Conservation (phyloP, 306 rosid genomes). For the Cicer yamashitae region DNA sequence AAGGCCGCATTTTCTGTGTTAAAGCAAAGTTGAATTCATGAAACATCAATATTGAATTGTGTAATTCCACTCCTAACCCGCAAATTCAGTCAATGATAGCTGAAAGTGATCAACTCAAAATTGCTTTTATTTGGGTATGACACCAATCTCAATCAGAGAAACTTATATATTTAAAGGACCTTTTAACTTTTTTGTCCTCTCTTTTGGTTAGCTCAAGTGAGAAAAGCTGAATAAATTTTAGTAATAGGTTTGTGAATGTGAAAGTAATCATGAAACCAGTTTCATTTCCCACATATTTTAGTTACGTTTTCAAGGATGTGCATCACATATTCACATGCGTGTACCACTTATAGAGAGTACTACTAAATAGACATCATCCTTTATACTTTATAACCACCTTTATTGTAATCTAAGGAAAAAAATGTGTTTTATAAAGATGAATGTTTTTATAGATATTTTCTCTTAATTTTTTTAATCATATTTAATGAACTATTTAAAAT, state of each 20-base stretch:
- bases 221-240: constrained; percentile 43
- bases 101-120: constrained; percentile 51
- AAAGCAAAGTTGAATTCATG: constrained; percentile 51
- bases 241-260: constrained; percentile 42
- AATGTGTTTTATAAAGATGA: too few species aligned
- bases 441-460: too few species aligned
- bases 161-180: constrained; percentile 23
- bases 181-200: constrained; percentile 20
- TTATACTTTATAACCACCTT: too few species aligned
- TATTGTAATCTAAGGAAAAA: too few species aligned
- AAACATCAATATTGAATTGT: constrained; percentile 34
- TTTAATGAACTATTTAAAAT: too few species aligned
- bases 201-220: constrained; percentile 40
- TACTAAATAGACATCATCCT: too few species aligned
- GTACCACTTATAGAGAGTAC: constrained; percentile 36
- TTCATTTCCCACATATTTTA: constrained; percentile 30
- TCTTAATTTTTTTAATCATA: too few species aligned
- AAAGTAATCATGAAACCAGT: constrained; percentile 54
- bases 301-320: constrained; percentile 48
- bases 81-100: constrained; percentile 56
- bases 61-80: constrained; percentile 31
- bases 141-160: constrained; percentile 54
- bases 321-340: constrained; percentile 56
- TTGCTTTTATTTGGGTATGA: constrained; percentile 47
- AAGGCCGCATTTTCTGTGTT: constrained; percentile 56